Conservation (phyloP, 2,329 filamentous ascomycete genomes). For the Aspergillus terreus region DNA sequence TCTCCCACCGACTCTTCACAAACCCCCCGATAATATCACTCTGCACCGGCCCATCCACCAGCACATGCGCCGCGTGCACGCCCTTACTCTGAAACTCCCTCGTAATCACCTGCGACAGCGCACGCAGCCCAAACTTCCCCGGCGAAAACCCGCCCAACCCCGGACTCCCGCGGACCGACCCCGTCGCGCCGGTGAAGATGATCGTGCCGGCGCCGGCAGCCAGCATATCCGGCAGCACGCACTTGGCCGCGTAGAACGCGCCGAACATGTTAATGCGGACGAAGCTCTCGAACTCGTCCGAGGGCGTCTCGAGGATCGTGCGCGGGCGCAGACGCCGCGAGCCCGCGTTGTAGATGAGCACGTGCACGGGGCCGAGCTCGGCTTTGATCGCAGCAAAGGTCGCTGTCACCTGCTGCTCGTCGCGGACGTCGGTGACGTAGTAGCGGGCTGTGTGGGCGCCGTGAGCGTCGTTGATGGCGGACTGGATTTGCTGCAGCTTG, state of each 20-base stretch:
- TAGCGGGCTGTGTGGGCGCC: conserved; percentile 5
- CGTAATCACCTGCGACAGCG: conserved; percentile 13
- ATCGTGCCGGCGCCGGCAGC: conserved; percentile 8
- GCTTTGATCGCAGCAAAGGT: conserved; percentile 9
- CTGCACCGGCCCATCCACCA: conserved; percentile 16
- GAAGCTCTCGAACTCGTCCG: conserved; percentile 14
- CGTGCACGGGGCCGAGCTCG: conserved; percentile 12
- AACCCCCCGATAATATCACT: conserved; percentile 11
- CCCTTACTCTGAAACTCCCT: conserved; percentile 13
- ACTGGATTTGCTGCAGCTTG: conserved; percentile 7
- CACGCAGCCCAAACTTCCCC: conserved; percentile 14
- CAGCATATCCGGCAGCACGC: conserved; percentile 13
- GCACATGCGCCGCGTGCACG: conserved; percentile 13
- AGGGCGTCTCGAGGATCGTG: conserved; percentile 11
- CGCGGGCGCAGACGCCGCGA: conserved; percentile 13
- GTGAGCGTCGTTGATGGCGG: conserved; percentile 8
- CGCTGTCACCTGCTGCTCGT: conserved; percentile 5
- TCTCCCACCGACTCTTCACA: conserved; percentile 12
- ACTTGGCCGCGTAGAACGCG: conserved; percentile 11
- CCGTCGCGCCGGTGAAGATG: conserved; percentile 14
- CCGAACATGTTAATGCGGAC: conserved; percentile 13
- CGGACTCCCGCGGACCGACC: conserved; percentile 11
- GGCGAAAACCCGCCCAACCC: conserved; percentile 14
- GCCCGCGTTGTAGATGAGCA: conserved; percentile 14
- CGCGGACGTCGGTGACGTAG: conserved; percentile 12